Evolutionary conservation across 441 rosid genomes (phyloP), one percentile per base, ranked within the genome.

Genomic region (Pelargonium cotyledonis): DNA sequence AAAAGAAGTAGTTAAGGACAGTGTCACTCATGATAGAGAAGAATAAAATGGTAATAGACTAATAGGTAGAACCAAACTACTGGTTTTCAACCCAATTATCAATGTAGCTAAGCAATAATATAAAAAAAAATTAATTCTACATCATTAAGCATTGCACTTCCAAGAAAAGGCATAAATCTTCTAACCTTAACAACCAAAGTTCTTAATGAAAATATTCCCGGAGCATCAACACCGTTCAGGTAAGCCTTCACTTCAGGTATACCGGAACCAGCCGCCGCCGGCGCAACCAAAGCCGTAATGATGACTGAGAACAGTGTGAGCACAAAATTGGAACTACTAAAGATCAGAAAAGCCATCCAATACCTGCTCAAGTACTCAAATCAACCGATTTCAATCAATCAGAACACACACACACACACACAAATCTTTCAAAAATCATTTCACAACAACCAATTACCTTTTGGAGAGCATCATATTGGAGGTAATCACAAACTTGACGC

Each of bases 181-280:
- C 68, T 73, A 72, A 87, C 99, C 96, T 95, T 95, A 15, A 95
- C 97, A 70, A 88, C 88, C 69, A 95, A 92, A 63, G 99, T 95
- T 72, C 90, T 81, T 5, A 97, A 96, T 71, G 97, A 97, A 73
- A 95, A 77, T 63, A 95, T 95, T 16, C 97, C 84, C 75, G 87
- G 81, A 65, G 97, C 94, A 84, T 95, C 99, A 44, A 95, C 77
- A 40, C 99, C 99, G 70, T 95, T 95, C 68, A 95, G 95, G 73
- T 95, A 95, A 4, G 99, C 99, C 81, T 95, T 95, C 72, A 95
- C 97, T 82, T 95, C 99, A 0, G 99, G 99, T 63, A 94, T 91
- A 15, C 99, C 99, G 58, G 99, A 94, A 41, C 99, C 97, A 4
- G 97, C 96, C 0, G 97, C 99, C 0, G 99, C 96, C 10, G 94